Evolutionary conservation across 2,329 filamentous ascomycete species (phyloP), one percentile per base, ranked within the genome.

Genomic region (Lecanicillium sp.): DNA sequence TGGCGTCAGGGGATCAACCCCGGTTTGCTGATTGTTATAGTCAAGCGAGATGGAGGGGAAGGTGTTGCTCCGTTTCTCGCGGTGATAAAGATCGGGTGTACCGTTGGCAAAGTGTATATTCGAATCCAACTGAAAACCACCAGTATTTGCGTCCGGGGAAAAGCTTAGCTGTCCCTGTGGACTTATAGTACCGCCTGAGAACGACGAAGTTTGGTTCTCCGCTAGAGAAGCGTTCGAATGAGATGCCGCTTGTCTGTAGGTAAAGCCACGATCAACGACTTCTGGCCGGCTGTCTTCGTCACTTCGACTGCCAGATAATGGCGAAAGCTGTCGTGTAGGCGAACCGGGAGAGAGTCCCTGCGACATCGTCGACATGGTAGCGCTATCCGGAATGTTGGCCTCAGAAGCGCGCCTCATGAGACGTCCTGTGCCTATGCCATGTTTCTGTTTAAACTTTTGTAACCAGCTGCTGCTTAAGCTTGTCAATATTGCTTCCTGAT

Each of bases 381-480:
- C 74, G 42, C 72, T 77, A 50, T 86, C 82, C 1, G 79, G 74
- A 39, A 89, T 84, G 55, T 86, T 88, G 28, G 79, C 74, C 56
- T 81, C 77, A 3, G 77, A 81, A 6, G 76, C 76, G 39, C 77
- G 64, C 32, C 77, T 66, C 45, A 69, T 66, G 28, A 78, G 53
- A 43, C 65, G 71, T 13, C 62, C 67, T 13, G 63, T 64, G 13
- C 61, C 66, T 40, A 77, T 64, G 20, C 64, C 79, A 57, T 94
- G 83, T 65, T 90, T 95, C 56, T 87, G 79, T 68, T 96, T 95
- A 69, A 97, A 97, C 57, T 92, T 94, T 54, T 95, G 87, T 25
- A 97, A 72, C 89, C 90, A 96, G 49, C 72, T 80, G 20, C 77
- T 69, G 49, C 77, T 92, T 47, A 87, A 75, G 35, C 76, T 75